Conservation (phyloP, 2,329 filamentous ascomycete species). For the Colletotrichum gigasporum region DNA sequence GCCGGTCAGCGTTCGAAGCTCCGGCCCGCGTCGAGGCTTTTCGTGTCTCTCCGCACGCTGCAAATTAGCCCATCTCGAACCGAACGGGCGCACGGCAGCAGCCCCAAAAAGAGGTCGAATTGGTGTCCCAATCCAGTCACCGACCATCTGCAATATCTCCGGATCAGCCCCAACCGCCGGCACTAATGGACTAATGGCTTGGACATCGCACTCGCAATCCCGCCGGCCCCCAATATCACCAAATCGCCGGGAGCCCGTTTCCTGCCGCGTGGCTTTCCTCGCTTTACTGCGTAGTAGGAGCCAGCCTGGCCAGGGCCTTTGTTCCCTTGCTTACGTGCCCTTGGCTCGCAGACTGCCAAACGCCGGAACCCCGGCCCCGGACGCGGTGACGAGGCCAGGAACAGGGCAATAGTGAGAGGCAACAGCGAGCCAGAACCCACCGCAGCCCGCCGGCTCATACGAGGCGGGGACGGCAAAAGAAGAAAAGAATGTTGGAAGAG, state of each 20-base stretch:
- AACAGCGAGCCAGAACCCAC: no score
- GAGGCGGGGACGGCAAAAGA: neutral
- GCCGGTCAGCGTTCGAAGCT: no score
- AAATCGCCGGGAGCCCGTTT: conserved; percentile 1
- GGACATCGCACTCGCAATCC: neutral
- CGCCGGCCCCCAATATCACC: conserved; percentile 15
- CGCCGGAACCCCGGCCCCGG: no score
- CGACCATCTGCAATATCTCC: neutral
- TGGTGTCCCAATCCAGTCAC: neutral
- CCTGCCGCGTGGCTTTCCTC: conserved; percentile 13
- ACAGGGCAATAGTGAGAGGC: no score
- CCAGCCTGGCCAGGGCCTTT: conserved; percentile 1
- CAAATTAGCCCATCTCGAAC: no score
- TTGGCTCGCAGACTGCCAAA: no score
- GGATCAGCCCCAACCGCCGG: conserved; percentile 8
- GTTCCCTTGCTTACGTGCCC: neutral
- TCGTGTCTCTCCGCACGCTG: no score
- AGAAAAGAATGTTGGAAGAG: neutral
- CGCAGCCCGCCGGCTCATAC: neutral
- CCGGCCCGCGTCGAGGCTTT: neutral
- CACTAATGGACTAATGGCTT: neutral
- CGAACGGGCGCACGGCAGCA: no score
- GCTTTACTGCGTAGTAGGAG: no score
- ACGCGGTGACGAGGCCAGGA: no score
- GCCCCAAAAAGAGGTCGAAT: no score